Evolutionary conservation across 768 basidiomycete species (phyloP).

Genomic region (Paxillus involutus): DNA sequence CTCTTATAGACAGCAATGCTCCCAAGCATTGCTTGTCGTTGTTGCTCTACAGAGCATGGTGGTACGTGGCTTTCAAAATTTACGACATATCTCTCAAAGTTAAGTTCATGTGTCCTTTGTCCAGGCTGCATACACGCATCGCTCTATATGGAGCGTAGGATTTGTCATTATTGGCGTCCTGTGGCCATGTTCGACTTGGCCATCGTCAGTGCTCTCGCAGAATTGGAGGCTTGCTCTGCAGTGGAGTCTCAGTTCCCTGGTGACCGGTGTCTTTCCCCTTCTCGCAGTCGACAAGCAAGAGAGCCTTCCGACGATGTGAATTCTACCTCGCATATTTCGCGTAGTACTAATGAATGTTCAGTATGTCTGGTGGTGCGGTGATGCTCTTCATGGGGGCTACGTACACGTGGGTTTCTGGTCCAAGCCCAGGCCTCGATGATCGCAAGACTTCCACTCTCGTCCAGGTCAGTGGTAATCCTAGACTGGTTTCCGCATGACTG

Average conservation of each 20-base stretch:
- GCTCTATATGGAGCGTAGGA: conserved; percentile 71
- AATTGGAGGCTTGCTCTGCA: conserved; percentile 26
- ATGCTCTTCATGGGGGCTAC: conserved; percentile 40
- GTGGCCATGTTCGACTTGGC: conserved; percentile 66
- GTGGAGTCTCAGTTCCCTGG: conserved; percentile 54
- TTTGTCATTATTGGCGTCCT: conserved; percentile 56
- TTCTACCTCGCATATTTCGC: conserved; percentile 2
- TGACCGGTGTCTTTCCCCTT: conserved; percentile 67
- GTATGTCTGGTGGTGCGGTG: conserved; percentile 46
- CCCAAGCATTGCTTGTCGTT: conserved; percentile 35
- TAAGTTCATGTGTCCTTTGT: conserved; percentile 1
- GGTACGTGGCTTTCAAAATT: conserved; percentile 40
- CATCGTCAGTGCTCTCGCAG: conserved; percentile 27
- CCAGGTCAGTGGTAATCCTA: conserved; percentile 19
- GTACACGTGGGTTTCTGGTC: conserved; percentile 10
- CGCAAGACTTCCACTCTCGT: conserved; percentile 9
- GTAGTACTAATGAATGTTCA: conserved; percentile 22
- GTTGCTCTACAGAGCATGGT: conserved; percentile 67
- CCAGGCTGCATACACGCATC: conserved; percentile 69
- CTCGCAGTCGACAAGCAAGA: conserved; percentile 74
- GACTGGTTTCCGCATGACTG: background rate
- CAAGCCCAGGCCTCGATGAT: background rate
- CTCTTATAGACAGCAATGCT: conserved; percentile 19
- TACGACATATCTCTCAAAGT: background rate
- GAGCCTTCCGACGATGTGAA: conserved; percentile 59